Evolutionary conservation across 163 green algal genomes (phyloP).

Genomic region (Scenedesmus sp.): DNA sequence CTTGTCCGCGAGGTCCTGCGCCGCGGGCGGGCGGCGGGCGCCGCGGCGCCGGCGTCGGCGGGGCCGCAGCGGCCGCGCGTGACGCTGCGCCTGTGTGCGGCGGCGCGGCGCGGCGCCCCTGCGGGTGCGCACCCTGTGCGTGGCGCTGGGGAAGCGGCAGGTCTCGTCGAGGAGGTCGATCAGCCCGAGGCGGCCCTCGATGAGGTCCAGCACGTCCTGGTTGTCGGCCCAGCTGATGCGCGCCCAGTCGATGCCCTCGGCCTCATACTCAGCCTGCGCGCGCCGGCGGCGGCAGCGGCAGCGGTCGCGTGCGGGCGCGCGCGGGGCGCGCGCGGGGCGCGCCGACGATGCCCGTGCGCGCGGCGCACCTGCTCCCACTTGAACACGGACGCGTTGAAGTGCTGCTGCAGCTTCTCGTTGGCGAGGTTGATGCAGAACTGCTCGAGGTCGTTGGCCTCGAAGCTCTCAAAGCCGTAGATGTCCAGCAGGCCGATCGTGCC

Average conservation of each 20-base stretch:
- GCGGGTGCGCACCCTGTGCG: slow-evolving; percentile 30
- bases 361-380: slow-evolving; percentile 98
- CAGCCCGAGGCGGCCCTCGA: slow-evolving; percentile 94
- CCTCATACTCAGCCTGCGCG: slow-evolving; percentile 89
- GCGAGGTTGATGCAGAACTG: slow-evolving; percentile 99
- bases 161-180: slow-evolving; percentile 94
- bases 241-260: slow-evolving; percentile 97
- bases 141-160: slow-evolving; percentile 81
- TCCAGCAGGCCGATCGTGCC: slow-evolving; percentile 95
- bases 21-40: no score
- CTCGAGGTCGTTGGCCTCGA: slow-evolving; percentile 75
- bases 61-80: no score
- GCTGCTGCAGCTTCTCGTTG: slow-evolving; percentile 99
- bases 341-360: no score
- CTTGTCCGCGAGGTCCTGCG: slow-evolving; percentile 86
- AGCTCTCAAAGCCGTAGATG: slow-evolving; percentile 94
- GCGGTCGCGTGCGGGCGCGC: no score
- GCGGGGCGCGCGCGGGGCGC: no score
- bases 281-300: background rate
- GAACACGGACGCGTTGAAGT: slow-evolving; percentile 99
- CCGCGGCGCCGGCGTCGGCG: no score
- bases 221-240: slow-evolving; percentile 95
- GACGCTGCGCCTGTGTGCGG: no score
- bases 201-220: slow-evolving; percentile 97
- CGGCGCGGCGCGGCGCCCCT: background rate